These are phyloP conservation scores for Omphalea diandra DNA, from an alignment of 441 rosid species.

Conservation along the genomic window DNA sequence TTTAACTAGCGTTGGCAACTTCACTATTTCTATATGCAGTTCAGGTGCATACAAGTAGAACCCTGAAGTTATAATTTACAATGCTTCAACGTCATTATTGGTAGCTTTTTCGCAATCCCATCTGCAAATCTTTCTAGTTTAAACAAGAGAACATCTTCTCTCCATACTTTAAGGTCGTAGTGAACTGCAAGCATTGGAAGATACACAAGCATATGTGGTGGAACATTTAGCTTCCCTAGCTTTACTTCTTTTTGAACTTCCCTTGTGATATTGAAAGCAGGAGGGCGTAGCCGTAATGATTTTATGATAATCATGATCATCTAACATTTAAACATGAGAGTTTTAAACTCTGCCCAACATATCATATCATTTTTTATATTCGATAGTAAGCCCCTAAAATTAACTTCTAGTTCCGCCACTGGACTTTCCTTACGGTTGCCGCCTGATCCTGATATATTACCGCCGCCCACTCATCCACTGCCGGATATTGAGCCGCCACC, in stretches of 20 bases:
- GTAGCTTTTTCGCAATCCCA: slow-evolving; percentile 45
- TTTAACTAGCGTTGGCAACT: neutral
- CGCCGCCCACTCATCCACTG: neutral
- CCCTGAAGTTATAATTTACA: neutral
- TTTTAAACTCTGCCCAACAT: neutral
- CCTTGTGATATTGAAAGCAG: slow-evolving; percentile 23
- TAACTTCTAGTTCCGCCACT: no score
- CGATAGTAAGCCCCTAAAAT: no score
- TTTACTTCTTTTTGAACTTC: slow-evolving; percentile 20
- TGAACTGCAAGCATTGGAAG: slow-evolving; percentile 31
- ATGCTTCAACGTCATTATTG: slow-evolving; percentile 20
- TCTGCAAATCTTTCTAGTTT: slow-evolving; percentile 47
- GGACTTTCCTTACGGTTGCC: no score
- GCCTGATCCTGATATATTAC: slow-evolving; percentile 9
- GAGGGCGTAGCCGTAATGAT: slow-evolving; percentile 37
- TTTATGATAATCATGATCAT: slow-evolving; percentile 47
- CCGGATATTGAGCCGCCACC: slow-evolving; percentile 17
- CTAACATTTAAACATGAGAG: slow-evolving; percentile 20
- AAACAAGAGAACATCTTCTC: slow-evolving; percentile 39
- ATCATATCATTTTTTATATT: no score
- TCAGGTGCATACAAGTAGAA: no score
- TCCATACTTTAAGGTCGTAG: slow-evolving; percentile 40
- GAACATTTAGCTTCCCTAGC: slow-evolving; percentile 35
- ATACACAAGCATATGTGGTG: slow-evolving; percentile 20
- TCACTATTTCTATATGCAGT: no score